phyloP scores from a whole-genome alignment of 2,329 filamentous ascomycete genomes.

The Alternaria burnsii region DNA sequence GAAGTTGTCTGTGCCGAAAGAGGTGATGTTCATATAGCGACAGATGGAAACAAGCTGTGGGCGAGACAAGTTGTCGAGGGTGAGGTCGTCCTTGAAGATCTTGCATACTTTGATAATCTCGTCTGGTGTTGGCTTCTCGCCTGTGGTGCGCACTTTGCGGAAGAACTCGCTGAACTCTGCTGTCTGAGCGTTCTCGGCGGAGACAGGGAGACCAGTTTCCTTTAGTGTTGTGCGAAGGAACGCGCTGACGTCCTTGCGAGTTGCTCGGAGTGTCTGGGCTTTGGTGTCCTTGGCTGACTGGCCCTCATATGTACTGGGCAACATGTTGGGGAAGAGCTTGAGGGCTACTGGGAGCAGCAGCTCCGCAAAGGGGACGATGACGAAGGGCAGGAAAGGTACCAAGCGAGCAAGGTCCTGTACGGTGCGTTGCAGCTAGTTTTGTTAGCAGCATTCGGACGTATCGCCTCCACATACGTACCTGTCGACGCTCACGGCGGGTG shows the following conservation, averaged over 20 bases:
- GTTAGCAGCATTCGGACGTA: slow-evolving; percentile 18
- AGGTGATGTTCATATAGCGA: slow-evolving; percentile 97
- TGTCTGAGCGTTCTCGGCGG: slow-evolving; percentile 81
- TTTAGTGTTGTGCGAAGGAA: slow-evolving; percentile 89
- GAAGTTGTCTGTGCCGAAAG: slow-evolving; percentile 97
- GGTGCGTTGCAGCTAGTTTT: slow-evolving; percentile 76
- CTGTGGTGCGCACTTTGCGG: slow-evolving; percentile 87
- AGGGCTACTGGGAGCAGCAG: slow-evolving; percentile 89
- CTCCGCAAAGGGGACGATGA: slow-evolving; percentile 96
- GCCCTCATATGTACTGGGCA: slow-evolving; percentile 96
- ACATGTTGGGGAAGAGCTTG: slow-evolving; percentile 94
- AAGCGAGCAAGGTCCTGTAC: slow-evolving; percentile 92
- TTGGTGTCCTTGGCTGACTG: slow-evolving; percentile 91
- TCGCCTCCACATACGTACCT: slow-evolving; percentile 57
- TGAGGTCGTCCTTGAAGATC: slow-evolving; percentile 97
- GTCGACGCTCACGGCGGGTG: slow-evolving; percentile 89
- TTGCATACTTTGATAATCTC: slow-evolving; percentile 99
- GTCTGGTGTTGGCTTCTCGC: slow-evolving; percentile 84
- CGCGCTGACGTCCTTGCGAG: slow-evolving; percentile 89
- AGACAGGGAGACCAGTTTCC: slow-evolving; percentile 92
- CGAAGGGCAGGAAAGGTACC: slow-evolving; percentile 94
- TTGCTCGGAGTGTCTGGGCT: slow-evolving; percentile 79
- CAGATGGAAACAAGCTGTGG: slow-evolving; percentile 98
- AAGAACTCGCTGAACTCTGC: slow-evolving; percentile 98
- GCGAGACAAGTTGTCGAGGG: slow-evolving; percentile 93